Base-by-base conservation (phyloP, 441 rosid species). In the Eruca vesicaria region DNA sequence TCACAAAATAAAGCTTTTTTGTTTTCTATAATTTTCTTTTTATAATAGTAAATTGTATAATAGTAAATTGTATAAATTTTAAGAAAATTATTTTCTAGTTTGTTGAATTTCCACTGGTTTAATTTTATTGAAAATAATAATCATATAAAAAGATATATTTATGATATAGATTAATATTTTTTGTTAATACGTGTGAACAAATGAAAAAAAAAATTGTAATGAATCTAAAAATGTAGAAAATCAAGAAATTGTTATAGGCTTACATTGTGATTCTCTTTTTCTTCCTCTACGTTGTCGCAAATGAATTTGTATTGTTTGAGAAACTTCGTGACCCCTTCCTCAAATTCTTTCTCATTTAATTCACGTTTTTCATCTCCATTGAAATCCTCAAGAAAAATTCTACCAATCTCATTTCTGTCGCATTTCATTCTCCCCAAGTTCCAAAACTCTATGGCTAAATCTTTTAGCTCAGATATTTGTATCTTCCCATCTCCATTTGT, bases 381-480 rank as follows among this genome's bases (percentile, higher is more conserved):
- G 10, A 73, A 68, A 1, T 73, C 74, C 1, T 35, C 12, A 15
- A 78, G 71, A 45, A 78, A 63, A 56, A 63, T 74, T 53, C 26
- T 73, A 41, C 78, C 74, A 63, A 73, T 57, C 71, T 78, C 74
- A 28, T 78, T 45, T 18, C 73, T 68, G 55, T 78, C 81, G 63
- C 81, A 78, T 48, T 78, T 78, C 78, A 73, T 68, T 64, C 19
- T 73, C 45, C 81, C 81, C 41, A 68, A 2, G 74, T 23, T 52
- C 81, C 78, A 61, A 68, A 78, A 78, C 61, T 78, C 78, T n/a
- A 78, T 66, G 1, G 71, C 68, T 26, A 78, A 63, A 35, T 78
- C 81, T 63, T 68, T 78, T 18, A 78, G 74, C 71, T 78, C 81
- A 0, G 81, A 73, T 43, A 73, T 69, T 74, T 79, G 82, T 26